Evolutionary conservation across 2,329 filamentous ascomycete species (phyloP), one percentile per base, ranked within the genome.

Genomic region (Paradendryphiella salina): DNA sequence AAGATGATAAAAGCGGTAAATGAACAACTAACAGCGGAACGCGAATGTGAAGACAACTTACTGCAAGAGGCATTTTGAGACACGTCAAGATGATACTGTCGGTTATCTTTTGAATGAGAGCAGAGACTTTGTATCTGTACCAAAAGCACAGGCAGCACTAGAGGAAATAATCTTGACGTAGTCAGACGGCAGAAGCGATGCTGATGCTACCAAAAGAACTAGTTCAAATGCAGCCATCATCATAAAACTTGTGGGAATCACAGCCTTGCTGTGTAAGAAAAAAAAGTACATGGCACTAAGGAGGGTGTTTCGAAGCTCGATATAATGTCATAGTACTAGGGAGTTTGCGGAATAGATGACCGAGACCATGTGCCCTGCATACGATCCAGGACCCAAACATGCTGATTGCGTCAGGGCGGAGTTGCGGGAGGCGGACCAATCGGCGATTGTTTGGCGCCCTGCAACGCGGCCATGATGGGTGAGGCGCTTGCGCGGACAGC

Each of bases 11-110:
- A 26, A 26, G 23, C 23, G 23, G 23, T 26, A 9, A 26, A 26
- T 26, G 23, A 26, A 26, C 8, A 10, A 8, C 1, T 26, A 26
- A 2, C 3, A 6, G 10, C 14, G 6, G 18, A 11, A 14, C 4
- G 17, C 17, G 8, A 20, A 21, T 13, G 17, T 32, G 7, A 4
- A 17, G 18, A 14, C 18, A 6, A 55, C 54, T 45, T 60, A 72
- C 69, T 56, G 68, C 68, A 39, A 71, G 45, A 60, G 67, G 63
- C 69, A 72, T 71, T 42, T 56, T 71, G 57, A 62, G 9, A 3
- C 52, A 31, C 52, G 35, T 60, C 54, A 60, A 17, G 17, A 46
- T 45, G 42, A 3, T 32, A 17, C 26, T 8, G 28, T 15, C 10
- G 3, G 14, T 11, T 14, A 14, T 18, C 7, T 7, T 23, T 2